These are phyloP conservation scores for Radiomyces spectabilis DNA, from an alignment of 192 early-diverging fungal species.

Conservation along the genomic window DNA sequence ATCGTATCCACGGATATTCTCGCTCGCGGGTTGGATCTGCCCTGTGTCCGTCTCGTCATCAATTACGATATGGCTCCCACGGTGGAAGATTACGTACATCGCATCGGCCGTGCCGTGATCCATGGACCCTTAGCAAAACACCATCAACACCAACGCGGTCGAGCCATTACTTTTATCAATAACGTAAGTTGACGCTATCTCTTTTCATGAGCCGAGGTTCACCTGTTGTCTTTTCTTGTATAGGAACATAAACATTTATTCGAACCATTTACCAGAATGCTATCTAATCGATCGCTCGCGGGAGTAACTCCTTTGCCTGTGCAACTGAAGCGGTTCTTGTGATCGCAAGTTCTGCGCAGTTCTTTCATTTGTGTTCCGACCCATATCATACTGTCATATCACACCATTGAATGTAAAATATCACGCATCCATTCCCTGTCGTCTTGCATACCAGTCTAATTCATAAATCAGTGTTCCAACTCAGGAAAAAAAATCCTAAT, in stretches of 20 bases:
- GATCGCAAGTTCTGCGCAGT: too few species aligned
- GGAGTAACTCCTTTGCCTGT: conserved; percentile 44
- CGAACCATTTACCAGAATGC: conserved; percentile 34
- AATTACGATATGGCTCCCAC: conserved; percentile 54
- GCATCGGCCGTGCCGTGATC: conserved; percentile 38
- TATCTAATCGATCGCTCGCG: conserved; percentile 24
- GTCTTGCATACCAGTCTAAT: too few species aligned
- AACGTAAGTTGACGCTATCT: conserved; percentile 12
- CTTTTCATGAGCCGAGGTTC: neutral
- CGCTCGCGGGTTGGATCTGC: conserved; percentile 43
- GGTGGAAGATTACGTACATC: conserved; percentile 50
- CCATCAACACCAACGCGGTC: conserved; percentile 24
- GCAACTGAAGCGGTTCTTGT: conserved; percentile 23
- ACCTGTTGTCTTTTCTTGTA: neutral
- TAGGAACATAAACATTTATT: conserved; percentile 40
- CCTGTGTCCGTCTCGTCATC: conserved; percentile 39
- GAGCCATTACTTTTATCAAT: conserved; percentile 55
- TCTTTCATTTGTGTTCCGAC: too few species aligned
- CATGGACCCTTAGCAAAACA: conserved; percentile 4
- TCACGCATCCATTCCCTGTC: too few species aligned
- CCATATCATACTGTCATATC: too few species aligned
- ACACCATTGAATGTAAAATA: too few species aligned
- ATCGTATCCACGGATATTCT: conserved; percentile 46
- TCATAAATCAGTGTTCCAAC: too few species aligned
- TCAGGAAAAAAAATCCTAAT: too few species aligned